These are phyloP conservation scores for Penicillium sp. DNA, from an alignment of 2,329 filamentous ascomycete genomes.

Conservation along the genomic window DNA sequence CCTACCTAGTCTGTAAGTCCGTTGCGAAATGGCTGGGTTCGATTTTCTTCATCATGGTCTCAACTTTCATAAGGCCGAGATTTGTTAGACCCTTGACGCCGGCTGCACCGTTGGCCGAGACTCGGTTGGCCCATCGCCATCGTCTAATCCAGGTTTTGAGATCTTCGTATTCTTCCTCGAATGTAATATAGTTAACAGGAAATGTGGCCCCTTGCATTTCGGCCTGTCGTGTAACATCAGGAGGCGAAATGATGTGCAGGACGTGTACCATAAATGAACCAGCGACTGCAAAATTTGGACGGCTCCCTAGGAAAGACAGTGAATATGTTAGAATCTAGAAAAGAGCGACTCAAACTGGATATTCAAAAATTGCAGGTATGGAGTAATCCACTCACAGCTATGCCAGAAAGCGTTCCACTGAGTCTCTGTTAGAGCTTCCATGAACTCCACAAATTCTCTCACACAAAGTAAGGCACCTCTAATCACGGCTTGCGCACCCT, in stretches of 20 bases:
- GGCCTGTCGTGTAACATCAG: neutral
- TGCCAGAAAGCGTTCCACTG: conserved; percentile 6
- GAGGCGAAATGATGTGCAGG: neutral
- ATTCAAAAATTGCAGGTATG: no score
- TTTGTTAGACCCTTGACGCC: conserved; percentile 3
- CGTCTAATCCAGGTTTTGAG: neutral
- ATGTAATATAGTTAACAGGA: neutral
- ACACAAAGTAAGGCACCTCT: neutral
- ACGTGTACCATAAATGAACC: conserved; percentile 6
- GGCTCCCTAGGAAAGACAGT: neutral
- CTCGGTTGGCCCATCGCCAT: conserved; percentile 3
- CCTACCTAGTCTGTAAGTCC: neutral
- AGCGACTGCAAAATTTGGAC: conserved; percentile 4
- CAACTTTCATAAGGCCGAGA: conserved; percentile 2
- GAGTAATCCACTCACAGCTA: conserved; percentile 1
- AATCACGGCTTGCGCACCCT: neutral
- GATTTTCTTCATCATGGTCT: conserved; percentile 2
- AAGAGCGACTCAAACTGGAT: neutral
- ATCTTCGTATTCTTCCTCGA: neutral
- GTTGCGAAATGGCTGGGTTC: neutral
- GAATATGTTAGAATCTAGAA: neutral
- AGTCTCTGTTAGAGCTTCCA: conserved; percentile 1
- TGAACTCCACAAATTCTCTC: conserved; percentile 5
- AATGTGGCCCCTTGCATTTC: neutral
- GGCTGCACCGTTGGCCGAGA: conserved; percentile 1